Base-by-base conservation (phyloP, 768 basidiomycete genomes). In the Amanita exitialis region DNA sequence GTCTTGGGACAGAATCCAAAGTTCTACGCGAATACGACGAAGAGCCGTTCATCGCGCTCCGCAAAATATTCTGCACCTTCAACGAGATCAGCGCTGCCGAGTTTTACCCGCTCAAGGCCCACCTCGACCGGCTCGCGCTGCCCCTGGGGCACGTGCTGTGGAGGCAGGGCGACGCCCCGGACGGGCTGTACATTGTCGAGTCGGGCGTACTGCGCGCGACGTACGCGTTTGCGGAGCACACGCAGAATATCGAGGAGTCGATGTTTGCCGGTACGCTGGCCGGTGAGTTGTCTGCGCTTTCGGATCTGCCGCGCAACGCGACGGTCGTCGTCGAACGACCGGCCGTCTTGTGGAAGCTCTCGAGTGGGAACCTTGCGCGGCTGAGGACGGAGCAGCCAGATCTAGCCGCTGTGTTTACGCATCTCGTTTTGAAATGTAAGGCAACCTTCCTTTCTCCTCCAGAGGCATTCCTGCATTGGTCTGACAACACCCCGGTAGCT, bases 221-320 rank as follows among this genome's bases (percentile, higher is more conserved):
- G 16, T 98, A 97, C 66, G 65, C 71, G 41, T 94, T 92, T 61
- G 80, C 80, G 2, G 80, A 80, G 44, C 78, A 86, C 56, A 68
- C 78, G 5, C 76, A 78, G 21, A 63, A 67, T 4, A 80, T 91
- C 44, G 84, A 88, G 59, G 92, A 95, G 67, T 89, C 86, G 1
- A 95, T 95, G 92, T 90, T 94, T 0, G 81, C 90, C 3, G 94
- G 93, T 2, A 91, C 92, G 0, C 69, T 97, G 2, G 90, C 94
- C 8, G 95, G 95, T 0, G 95, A 97, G 66, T 65, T 99, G 47
- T 84, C 90, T 0, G 88, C 86, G 34, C 69, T 99, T 10, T 83
- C 92, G 7, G 81, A 80, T 18, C 72, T 84, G 16, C 74, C 80
- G 15, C 74, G 95, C 44, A 98, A 96, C 61, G 86, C 93, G 21